Conservation (phyloP, 805 yeast species). For the Saturnispora sekii region DNA sequence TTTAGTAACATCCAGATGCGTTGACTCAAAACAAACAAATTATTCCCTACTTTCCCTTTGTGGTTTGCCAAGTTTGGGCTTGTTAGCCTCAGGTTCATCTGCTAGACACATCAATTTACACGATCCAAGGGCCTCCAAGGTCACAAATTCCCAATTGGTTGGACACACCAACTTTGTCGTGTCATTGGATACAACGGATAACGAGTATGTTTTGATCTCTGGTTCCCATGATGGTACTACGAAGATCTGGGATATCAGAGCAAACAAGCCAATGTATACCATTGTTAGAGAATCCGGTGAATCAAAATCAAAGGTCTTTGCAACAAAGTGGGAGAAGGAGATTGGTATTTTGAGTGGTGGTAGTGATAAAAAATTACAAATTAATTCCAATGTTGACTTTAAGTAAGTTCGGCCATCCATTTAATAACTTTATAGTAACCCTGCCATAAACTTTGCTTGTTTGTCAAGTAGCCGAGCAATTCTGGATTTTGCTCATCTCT, state of each 20-base stretch:
- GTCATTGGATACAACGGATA: constrained; percentile 63
- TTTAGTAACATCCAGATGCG: constrained; percentile 71
- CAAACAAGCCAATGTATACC: constrained; percentile 72
- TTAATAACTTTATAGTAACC: constrained; percentile 62
- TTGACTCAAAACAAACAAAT: constrained; percentile 82
- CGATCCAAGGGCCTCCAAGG: constrained; percentile 75
- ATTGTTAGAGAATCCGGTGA: constrained; percentile 60
- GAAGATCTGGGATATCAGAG: constrained; percentile 91
- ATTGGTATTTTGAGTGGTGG: constrained; percentile 91
- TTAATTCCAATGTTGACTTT: constrained; percentile 37
- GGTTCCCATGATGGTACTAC: constrained; percentile 95
- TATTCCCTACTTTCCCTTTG: constrained; percentile 72
- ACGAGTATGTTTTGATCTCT: constrained; percentile 74
- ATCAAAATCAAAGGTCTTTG: constrained; percentile 62
- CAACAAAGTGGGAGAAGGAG: constrained; percentile 71
- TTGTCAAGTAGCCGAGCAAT: constrained; percentile 58
- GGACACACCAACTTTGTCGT: constrained; percentile 94
- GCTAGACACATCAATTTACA: constrained; percentile 95
- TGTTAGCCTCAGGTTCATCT: constrained; percentile 89
- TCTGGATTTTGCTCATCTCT: constrained; percentile 27
- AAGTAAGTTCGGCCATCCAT: constrained; percentile 35
- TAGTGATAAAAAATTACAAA: constrained; percentile 85
- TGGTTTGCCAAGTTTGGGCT: constrained; percentile 54
- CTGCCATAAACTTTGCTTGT: constrained; percentile 59
- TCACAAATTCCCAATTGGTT: constrained; percentile 59